phyloP scores from a whole-genome alignment of 441 rosid genomes.

The Croton setiger region DNA sequence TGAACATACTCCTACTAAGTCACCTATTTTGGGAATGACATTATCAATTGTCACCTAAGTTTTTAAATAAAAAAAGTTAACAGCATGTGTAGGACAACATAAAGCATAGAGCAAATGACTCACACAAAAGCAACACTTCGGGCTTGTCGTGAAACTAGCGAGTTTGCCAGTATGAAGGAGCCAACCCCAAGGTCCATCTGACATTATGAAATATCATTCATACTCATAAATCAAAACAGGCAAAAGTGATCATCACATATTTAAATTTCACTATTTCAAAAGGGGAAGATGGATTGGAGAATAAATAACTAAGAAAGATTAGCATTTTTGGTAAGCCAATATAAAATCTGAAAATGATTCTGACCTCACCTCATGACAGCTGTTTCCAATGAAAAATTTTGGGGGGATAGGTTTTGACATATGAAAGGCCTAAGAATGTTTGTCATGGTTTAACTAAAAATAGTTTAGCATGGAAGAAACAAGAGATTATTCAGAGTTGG shows the following conservation, averaged over 20 bases:
- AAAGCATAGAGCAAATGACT: constrained; percentile 27
- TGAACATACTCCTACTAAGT: not conserved
- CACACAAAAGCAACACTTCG: constrained; percentile 55
- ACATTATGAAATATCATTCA: constrained; percentile 20
- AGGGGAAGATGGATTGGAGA: not conserved
- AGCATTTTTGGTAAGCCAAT: not conserved
- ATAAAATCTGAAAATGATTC: not conserved
- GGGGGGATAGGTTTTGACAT: not conserved
- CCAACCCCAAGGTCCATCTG: constrained; percentile 99
- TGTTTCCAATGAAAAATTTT: not conserved
- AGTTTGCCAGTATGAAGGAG: constrained; percentile 74
- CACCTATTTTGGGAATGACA: not conserved
- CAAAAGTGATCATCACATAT: not conserved
- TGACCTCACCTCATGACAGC: not conserved
- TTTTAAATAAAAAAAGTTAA: not conserved
- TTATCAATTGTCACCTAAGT: not conserved
- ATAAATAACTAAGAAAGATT: not conserved
- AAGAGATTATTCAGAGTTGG: not conserved
- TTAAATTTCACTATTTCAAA: not conserved
- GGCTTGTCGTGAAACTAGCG: constrained; percentile 88
- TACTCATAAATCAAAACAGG: constrained; percentile 3
- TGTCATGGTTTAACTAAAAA: not conserved
- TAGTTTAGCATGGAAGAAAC: not conserved
- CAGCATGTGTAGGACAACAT: constrained; percentile 6
- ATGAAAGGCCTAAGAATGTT: not conserved